Evolutionary conservation across 140 eudicot species (phyloP).

Genomic region (Stevia rebaudiana): DNA sequence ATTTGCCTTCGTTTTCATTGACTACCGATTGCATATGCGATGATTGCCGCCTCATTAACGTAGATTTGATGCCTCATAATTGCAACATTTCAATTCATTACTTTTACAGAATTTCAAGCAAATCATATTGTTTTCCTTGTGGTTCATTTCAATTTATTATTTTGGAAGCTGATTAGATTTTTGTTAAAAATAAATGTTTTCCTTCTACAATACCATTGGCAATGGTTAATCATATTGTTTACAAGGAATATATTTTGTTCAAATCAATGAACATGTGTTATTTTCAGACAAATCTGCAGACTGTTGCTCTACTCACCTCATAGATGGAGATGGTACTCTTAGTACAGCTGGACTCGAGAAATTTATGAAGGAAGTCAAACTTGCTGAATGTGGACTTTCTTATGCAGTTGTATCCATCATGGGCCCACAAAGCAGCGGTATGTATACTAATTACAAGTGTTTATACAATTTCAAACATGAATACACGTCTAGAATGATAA

Average conservation of each 20-base stretch:
- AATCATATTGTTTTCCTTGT: not conserved
- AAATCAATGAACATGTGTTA: slow-evolving; percentile 2
- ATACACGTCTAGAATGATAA: not conserved
- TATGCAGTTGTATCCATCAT: slow-evolving; percentile 93
- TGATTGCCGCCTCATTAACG: not conserved
- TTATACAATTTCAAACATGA: not conserved
- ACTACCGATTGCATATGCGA: not conserved
- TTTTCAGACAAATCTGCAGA: slow-evolving; percentile 36
- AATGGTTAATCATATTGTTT: not conserved
- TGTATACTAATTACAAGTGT: slow-evolving; percentile 4
- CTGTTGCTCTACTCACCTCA: slow-evolving; percentile 87
- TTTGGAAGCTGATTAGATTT: too few species aligned
- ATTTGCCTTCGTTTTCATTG: not conserved
- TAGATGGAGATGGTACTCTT: slow-evolving; percentile 88
- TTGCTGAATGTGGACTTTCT: slow-evolving; percentile 90
- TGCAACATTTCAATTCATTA: slow-evolving; percentile 1
- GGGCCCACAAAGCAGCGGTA: slow-evolving; percentile 99
- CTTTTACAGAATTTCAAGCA: not conserved
- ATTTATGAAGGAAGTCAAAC: slow-evolving; percentile 79
- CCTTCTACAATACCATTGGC: not conserved
- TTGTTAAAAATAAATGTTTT: not conserved
- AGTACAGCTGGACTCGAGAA: slow-evolving; percentile 55
- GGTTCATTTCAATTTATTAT: too few species aligned
- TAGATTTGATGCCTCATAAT: not conserved
- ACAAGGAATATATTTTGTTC: not conserved